These are phyloP conservation scores for Agarophyton chilense DNA, from an alignment of 23 red algal species.

Conservation along the genomic window DNA sequence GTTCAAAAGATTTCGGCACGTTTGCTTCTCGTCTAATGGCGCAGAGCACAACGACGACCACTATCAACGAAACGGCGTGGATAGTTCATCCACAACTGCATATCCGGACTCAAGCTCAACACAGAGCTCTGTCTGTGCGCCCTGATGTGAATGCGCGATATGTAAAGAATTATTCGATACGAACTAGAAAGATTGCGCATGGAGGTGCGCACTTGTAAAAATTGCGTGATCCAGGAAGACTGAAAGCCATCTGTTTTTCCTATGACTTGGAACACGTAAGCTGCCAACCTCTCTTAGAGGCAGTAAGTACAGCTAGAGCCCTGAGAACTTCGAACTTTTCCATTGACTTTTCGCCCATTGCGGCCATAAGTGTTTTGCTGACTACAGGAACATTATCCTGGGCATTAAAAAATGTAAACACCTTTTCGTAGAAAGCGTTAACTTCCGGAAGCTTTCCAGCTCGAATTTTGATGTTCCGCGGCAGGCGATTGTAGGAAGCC, in stretches of 20 bases:
- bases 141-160: neutral
- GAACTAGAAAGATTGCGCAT: neutral
- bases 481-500: constrained; percentile 50
- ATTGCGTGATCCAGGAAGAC: too few species aligned
- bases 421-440: constrained; percentile 62
- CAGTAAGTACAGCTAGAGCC: constrained; percentile 34
- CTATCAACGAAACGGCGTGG: neutral
- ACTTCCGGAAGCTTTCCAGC: constrained; percentile 53
- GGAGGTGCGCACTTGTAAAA: too few species aligned
- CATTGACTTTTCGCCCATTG: constrained; percentile 16
- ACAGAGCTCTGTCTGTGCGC: neutral
- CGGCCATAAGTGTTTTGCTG: constrained; percentile 25
- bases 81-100: constrained; percentile 1
- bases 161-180: too few species aligned
- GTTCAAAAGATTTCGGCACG: constrained; percentile 25
- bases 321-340: constrained; percentile 51
- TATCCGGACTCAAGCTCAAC: constrained; percentile 20
- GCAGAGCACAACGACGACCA: neutral
- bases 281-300: constrained; percentile 52
- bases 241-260: too few species aligned
- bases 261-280: constrained; percentile 36
- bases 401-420: constrained; percentile 26
- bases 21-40: neutral
- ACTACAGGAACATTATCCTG: neutral
- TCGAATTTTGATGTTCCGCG: constrained; percentile 55